A percentile compares a stretch with the other conserved stretches of the same genome.
phyloP scores from a whole-genome alignment of 2,329 filamentous ascomycete species.

The Aspergillus arachidicola region DNA sequence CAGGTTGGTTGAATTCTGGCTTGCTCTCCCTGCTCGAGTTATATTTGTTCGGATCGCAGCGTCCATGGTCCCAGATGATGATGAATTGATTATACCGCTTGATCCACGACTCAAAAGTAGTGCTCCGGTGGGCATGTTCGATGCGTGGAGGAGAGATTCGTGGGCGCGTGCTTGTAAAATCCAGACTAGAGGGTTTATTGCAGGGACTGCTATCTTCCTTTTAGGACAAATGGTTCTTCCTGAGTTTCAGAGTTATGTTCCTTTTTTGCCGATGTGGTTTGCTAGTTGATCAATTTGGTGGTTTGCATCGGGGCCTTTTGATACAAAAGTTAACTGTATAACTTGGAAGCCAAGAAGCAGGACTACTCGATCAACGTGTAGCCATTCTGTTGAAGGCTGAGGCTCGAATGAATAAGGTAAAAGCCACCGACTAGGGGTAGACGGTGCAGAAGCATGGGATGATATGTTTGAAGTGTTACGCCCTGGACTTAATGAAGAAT shows the following conservation, averaged over 20 bases:
- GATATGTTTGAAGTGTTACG: too few species aligned
- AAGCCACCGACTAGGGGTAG: not conserved
- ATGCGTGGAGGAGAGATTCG: not conserved
- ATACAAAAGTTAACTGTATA: not conserved
- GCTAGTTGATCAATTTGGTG: not conserved
- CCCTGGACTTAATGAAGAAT: too few species aligned
- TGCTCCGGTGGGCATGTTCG: not conserved
- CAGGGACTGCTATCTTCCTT: not conserved
- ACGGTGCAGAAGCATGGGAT: not conserved
- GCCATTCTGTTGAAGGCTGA: not conserved
- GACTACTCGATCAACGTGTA: not conserved
- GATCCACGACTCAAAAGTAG: not conserved
- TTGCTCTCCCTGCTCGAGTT: constrained; percentile 1
- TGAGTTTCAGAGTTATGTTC: not conserved
- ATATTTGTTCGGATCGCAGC: constrained; percentile 1
- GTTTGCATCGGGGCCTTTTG: not conserved
- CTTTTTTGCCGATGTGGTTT: not conserved
- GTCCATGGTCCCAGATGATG: not conserved
- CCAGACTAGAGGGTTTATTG: not conserved
- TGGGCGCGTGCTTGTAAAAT: constrained; percentile 3
- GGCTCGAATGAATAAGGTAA: not conserved
- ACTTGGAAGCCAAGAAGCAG: not conserved
- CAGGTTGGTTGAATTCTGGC: not conserved
- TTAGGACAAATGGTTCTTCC: not conserved
- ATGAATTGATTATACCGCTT: not conserved